Evolutionary conservation across 1,139 yeast species (phyloP), one percentile per base, ranked within the genome.

Genomic region (Diutina scorzettiae): DNA sequence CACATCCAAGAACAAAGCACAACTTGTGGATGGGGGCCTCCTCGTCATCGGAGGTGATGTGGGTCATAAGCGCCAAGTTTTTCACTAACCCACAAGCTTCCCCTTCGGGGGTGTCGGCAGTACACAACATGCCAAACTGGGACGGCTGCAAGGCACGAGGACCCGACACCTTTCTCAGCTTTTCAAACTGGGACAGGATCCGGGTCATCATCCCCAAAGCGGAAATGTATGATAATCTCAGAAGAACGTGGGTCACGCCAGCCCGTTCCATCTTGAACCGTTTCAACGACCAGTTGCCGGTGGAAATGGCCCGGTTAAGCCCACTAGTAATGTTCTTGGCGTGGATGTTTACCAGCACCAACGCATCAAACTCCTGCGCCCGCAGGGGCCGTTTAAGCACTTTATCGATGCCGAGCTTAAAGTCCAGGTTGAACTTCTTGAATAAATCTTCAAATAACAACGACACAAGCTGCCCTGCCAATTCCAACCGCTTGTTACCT

Each of bases 121-220:
- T 87, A 71, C 99, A 91, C 48, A 91, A 71, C 97, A 91, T 91
- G 57, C 98, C 98, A 60, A 91, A 91, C 63, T 91, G 98, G 2
- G 98, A 93, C 11, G 99, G 98, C 60, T 91, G 99, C 51, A 91
- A 72, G 18, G 99, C 97, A 73, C 99, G 83, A 37, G 99, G 99
- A 43, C 99, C 99, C 3, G 96, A 85, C 36, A 91, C 98, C 61
- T 91, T 91, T 66, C 99, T 74, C 2, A 97, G 87, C 59, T 91
- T 91, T 62, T 91, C 99, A 57, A 91, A 91, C 62, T 91, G 99
- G 7, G 97, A 89, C 3, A 96, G 86, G 45, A 91, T 93, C 69
- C 99, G 84, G 14, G 99, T 91, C 99, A 91, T 91, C 99, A 91
- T 91, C 54, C 99, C 99, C 48, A 91, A 68, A 0, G 98, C 99